Conservation (phyloP, 805 yeast genomes). For the Torulaspora franciscae region DNA sequence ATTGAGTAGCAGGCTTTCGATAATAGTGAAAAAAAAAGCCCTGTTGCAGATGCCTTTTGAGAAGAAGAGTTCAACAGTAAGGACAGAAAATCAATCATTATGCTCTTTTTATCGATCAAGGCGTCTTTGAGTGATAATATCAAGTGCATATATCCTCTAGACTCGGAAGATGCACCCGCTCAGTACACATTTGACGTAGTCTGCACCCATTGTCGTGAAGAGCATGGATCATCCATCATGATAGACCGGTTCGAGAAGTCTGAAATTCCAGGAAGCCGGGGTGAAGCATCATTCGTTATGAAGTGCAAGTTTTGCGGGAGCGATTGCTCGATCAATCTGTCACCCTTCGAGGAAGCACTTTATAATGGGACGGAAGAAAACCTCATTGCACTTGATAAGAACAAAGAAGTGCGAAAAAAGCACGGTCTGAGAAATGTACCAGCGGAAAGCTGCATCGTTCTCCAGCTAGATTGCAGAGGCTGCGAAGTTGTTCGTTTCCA, state of each 20-base stretch:
- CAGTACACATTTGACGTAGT: constrained; percentile 69
- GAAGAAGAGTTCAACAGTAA: background rate
- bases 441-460: constrained; percentile 36
- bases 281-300: constrained; percentile 79
- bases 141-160: constrained; percentile 53
- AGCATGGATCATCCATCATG: constrained; percentile 62
- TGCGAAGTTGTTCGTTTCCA: constrained; percentile 63
- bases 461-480: constrained; percentile 84
- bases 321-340: constrained; percentile 27
- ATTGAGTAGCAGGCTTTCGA: background rate
- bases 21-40: constrained; percentile 1
- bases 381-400: constrained; percentile 15
- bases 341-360: constrained; percentile 23
- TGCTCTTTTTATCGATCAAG: constrained; percentile 28
- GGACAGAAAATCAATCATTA: constrained; percentile 6
- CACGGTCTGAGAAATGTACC: constrained; percentile 22
- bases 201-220: constrained; percentile 77
- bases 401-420: constrained; percentile 28
- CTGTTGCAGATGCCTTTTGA: background rate
- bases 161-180: constrained; percentile 55
- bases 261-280: constrained; percentile 64
- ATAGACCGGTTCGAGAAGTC: constrained; percentile 64
- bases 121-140: constrained; percentile 43
- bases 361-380: constrained; percentile 18
- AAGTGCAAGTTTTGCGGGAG: constrained; percentile 61